These are phyloP conservation scores for Lasiosphaeria hispida DNA, from an alignment of 495 filamentous ascomycete genomes.

Conservation along the genomic window DNA sequence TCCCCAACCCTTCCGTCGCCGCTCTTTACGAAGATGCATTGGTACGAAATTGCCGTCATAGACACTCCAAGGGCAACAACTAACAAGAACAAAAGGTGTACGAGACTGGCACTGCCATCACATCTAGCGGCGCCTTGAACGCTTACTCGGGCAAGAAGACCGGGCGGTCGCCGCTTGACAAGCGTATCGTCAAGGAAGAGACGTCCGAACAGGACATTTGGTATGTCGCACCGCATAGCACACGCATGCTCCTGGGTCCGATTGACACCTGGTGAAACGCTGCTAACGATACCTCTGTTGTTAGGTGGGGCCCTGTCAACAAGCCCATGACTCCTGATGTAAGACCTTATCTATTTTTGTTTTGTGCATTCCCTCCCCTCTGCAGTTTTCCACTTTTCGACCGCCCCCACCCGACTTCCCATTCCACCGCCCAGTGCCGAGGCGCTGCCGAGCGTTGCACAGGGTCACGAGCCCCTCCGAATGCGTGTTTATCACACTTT, in stretches of 20 bases:
- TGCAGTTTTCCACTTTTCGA: neutral
- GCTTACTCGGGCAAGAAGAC: constrained; percentile 99
- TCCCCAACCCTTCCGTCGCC: constrained; percentile 84
- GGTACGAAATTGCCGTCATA: constrained; percentile 30
- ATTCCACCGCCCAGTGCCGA: constrained; percentile 6
- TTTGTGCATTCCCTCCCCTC: constrained; percentile 7
- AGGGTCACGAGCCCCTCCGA: constrained; percentile 18
- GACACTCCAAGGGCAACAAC: neutral
- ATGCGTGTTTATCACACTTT: constrained; percentile 2
- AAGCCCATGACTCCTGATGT: constrained; percentile 98
- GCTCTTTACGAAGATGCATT: constrained; percentile 98
- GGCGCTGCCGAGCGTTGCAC: constrained; percentile 3
- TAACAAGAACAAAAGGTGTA: constrained; percentile 54
- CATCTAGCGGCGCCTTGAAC: constrained; percentile 87
- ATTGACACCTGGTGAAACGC: constrained; percentile 1
- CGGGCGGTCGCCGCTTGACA: constrained; percentile 92
- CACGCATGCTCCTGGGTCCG: neutral
- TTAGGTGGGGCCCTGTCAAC: constrained; percentile 77
- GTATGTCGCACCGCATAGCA: constrained; percentile 60
- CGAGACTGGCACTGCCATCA: constrained; percentile 96
- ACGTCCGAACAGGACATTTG: constrained; percentile 87
- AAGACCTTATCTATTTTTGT: constrained; percentile 41
- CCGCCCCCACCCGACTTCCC: constrained; percentile 7
- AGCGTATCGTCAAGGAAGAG: constrained; percentile 92
- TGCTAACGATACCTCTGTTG: neutral